Percentiles rank a stretch among this genome's conserved stretches.
Conservation (phyloP, 2,329 filamentous ascomycete species). For the Colletotrichum higginsianum region DNA sequence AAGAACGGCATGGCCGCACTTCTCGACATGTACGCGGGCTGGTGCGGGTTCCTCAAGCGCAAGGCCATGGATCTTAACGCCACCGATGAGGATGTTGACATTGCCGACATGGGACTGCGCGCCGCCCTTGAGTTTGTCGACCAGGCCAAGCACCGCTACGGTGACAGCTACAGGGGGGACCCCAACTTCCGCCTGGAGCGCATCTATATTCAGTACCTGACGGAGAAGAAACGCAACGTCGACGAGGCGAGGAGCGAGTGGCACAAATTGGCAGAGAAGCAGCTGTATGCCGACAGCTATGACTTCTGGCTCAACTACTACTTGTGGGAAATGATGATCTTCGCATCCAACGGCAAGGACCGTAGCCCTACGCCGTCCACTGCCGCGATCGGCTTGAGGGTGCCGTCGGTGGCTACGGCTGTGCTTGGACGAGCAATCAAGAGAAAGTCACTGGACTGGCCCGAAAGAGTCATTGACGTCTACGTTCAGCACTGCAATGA, state of each 20-base stretch:
- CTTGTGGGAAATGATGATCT: constrained; percentile 86
- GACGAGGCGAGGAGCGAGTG: constrained; percentile 85
- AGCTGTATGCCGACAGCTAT: constrained; percentile 80
- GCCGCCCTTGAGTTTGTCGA: constrained; percentile 90
- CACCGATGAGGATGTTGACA: constrained; percentile 86
- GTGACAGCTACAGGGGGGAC: constrained; percentile 85
- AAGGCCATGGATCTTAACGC: constrained; percentile 82
- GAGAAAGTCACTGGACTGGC: constrained; percentile 78
- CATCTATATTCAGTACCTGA: constrained; percentile 92
- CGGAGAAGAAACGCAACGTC: constrained; percentile 84
- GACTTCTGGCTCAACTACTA: constrained; percentile 97
- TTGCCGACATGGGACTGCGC: constrained; percentile 90
- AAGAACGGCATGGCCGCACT: constrained; percentile 89
- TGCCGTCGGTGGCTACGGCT: constrained; percentile 81
- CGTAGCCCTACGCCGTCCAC: constrained; percentile 67
- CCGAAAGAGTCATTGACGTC: constrained; percentile 81
- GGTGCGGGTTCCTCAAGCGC: constrained; percentile 94
- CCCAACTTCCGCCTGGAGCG: constrained; percentile 90
- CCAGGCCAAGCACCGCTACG: constrained; percentile 82
- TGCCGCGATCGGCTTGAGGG: constrained; percentile 65
- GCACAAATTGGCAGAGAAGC: constrained; percentile 76
- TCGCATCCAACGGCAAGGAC: constrained; percentile 64
- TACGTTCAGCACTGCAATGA: constrained; percentile 89
- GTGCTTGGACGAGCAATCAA: constrained; percentile 81
- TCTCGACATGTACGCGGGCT: constrained; percentile 91